Percentiles rank a stretch among this genome's conserved stretches.
Evolutionary conservation across 2,329 filamentous ascomycete genomes (phyloP).

Genomic region (Sclerotiophoma versabilis): DNA sequence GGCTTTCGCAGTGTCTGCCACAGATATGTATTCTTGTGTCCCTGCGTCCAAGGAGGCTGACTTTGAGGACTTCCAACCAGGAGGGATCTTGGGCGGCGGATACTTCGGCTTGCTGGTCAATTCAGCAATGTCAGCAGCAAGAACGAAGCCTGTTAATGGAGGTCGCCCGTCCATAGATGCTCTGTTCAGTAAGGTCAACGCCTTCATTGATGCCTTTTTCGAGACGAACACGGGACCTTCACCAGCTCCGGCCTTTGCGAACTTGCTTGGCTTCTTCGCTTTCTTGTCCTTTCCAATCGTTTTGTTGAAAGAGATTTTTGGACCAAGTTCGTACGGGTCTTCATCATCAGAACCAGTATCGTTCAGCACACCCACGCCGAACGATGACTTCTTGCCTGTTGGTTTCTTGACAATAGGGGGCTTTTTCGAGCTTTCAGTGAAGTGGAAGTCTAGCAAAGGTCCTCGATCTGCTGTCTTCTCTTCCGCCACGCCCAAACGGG

Average conservation of each 20-base stretch:
- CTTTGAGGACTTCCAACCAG: slow-evolving; percentile 73
- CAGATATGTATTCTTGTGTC: slow-evolving; percentile 62
- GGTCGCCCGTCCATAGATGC: slow-evolving; percentile 85
- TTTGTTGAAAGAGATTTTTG: slow-evolving; percentile 85
- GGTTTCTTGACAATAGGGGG: slow-evolving; percentile 42
- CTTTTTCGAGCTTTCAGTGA: slow-evolving; percentile 32
- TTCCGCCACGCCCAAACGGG: slow-evolving; percentile 54
- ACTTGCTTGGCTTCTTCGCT: slow-evolving; percentile 60
- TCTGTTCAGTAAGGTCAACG: slow-evolving; percentile 57
- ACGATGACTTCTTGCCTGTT: slow-evolving; percentile 70
- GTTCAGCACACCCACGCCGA: slow-evolving; percentile 89
- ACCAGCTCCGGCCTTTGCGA: slow-evolving; percentile 69
- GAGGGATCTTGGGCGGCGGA: slow-evolving; percentile 71
- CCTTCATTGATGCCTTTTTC: slow-evolving; percentile 62
- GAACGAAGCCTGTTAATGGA: slow-evolving; percentile 80
- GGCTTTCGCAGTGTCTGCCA: slow-evolving; percentile 77
- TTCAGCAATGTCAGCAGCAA: slow-evolving; percentile 61
- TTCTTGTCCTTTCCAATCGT: slow-evolving; percentile 84
- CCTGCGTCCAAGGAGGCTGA: slow-evolving; percentile 34
- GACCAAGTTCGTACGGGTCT: slow-evolving; percentile 90
- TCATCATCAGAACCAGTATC: slow-evolving; percentile 95
- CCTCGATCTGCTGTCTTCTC: slow-evolving; percentile 28
- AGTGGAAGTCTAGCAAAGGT: slow-evolving; percentile 30
- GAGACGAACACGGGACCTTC: slow-evolving; percentile 78
- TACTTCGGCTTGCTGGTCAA: slow-evolving; percentile 58